Evolutionary conservation across 345 rosid genomes (phyloP).

Genomic region (Crucihimalaya himalaica): DNA sequence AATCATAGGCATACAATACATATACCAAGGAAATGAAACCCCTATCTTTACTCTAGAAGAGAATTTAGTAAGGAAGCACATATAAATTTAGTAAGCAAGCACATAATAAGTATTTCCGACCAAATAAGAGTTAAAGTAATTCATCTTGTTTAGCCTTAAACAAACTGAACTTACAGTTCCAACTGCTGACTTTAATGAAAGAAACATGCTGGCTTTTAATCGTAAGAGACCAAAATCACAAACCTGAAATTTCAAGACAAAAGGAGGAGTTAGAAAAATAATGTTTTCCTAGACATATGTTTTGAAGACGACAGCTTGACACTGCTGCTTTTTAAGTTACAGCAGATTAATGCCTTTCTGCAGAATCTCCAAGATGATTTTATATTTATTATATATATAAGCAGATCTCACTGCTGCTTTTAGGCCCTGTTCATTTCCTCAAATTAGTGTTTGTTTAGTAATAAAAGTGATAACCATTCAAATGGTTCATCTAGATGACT

Average conservation of each 20-base stretch:
- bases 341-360: neutral
- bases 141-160: conserved; percentile 24
- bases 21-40: no score
- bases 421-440: no score
- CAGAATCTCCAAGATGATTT: neutral
- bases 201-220: conserved; percentile 89
- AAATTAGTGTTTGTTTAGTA: no score
- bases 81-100: no score
- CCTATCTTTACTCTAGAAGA: no score
- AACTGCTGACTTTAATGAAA: conserved; percentile 98
- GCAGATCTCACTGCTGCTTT: neutral
- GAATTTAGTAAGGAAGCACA: no score
- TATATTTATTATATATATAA: neutral
- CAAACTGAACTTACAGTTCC: conserved; percentile 83
- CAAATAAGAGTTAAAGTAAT: neutral
- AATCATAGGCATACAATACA: no score
- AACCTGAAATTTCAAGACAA: conserved; percentile 57
- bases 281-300: neutral
- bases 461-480: no score
- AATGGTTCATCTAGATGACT: no score
- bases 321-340: neutral
- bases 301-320: neutral
- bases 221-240: conserved; percentile 99
- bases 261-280: neutral
- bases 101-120: neutral